A percentile compares a stretch with the other conserved stretches of the same genome.
phyloP scores from a whole-genome alignment of 768 basidiomycete genomes.

The Leucocoprinus birnbaumii region DNA sequence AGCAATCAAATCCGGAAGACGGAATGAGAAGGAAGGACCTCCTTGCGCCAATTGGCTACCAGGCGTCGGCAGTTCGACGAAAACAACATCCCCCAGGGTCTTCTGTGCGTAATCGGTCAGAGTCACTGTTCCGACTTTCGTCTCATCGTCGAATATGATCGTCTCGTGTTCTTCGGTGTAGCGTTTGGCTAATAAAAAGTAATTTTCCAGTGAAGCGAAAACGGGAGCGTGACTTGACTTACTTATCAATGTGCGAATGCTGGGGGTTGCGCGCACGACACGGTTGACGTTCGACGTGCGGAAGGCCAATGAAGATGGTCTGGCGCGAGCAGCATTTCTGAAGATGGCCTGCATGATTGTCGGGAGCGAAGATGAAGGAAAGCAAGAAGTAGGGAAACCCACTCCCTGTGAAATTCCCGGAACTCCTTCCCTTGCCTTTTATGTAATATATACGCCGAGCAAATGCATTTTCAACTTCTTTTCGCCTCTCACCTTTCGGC shows the following conservation, averaged over 20 bases:
- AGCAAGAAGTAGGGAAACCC: constrained; percentile 7
- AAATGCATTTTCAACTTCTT: background rate
- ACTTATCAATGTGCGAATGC: constrained; percentile 59
- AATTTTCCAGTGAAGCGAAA: background rate
- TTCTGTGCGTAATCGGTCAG: constrained; percentile 94
- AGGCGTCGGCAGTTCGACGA: constrained; percentile 80
- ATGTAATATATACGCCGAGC: background rate
- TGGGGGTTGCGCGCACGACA: constrained; percentile 20
- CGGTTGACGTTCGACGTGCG: constrained; percentile 14
- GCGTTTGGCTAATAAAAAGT: constrained; percentile 51
- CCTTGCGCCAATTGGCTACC: constrained; percentile 66
- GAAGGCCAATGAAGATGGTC: constrained; percentile 22
- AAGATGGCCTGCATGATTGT: constrained; percentile 37
- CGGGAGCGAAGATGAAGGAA: constrained; percentile 13
- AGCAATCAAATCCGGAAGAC: background rate
- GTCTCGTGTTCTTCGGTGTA: constrained; percentile 91
- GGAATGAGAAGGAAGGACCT: constrained; percentile 68
- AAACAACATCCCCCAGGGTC: constrained; percentile 94
- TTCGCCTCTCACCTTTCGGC: too few relatives aligned
- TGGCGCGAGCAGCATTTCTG: constrained; percentile 26
- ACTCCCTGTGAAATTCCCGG: constrained; percentile 11
- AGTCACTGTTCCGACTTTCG: constrained; percentile 74
- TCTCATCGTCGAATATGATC: constrained; percentile 72
- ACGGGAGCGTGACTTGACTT: constrained; percentile 25
- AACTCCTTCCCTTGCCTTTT: constrained; percentile 16